Conservation (phyloP, 495 filamentous ascomycete genomes). For the Penicillium argentinense region DNA sequence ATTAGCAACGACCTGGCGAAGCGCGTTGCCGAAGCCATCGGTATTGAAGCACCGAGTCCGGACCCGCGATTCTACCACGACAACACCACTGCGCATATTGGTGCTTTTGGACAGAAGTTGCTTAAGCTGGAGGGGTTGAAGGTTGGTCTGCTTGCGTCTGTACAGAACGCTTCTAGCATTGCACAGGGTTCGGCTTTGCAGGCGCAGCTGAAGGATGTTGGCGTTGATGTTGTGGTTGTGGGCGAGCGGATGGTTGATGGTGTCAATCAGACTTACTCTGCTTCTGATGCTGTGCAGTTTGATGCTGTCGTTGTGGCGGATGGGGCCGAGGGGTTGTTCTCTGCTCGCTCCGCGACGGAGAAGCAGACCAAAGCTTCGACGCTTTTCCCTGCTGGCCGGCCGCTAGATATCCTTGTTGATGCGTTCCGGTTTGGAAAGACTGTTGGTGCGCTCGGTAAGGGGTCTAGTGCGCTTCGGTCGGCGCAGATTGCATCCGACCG, state of each 20-base stretch:
- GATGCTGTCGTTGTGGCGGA: constrained; percentile 66
- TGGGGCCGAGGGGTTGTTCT: constrained; percentile 57
- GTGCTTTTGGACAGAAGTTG: constrained; percentile 58
- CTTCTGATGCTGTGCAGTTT: constrained; percentile 67
- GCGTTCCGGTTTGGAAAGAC: constrained; percentile 74
- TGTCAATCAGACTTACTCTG: constrained; percentile 69
- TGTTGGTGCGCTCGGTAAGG: constrained; percentile 59
- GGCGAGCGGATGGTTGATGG: constrained; percentile 57
- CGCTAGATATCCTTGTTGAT: constrained; percentile 62
- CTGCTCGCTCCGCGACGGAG: constrained; percentile 20
- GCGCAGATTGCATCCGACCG: constrained; percentile 37
- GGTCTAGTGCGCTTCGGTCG: constrained; percentile 37
- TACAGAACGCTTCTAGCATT: constrained; percentile 36
- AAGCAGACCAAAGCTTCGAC: constrained; percentile 27
- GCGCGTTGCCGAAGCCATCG: constrained; percentile 65
- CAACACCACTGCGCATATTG: constrained; percentile 64
- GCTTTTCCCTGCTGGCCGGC: constrained; percentile 64
- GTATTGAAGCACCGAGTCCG: constrained; percentile 53
- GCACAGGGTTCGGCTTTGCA: constrained; percentile 50
- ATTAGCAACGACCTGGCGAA: constrained; percentile 68
- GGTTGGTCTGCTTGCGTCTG: constrained; percentile 64
- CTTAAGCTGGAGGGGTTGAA: constrained; percentile 62
- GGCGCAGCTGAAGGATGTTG: constrained; percentile 40
- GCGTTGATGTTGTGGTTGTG: constrained; percentile 60
- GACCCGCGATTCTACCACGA: constrained; percentile 68